These are phyloP conservation scores for Tuber melanosporum DNA, from an alignment of 495 filamentous ascomycete genomes.

Conservation along the genomic window DNA sequence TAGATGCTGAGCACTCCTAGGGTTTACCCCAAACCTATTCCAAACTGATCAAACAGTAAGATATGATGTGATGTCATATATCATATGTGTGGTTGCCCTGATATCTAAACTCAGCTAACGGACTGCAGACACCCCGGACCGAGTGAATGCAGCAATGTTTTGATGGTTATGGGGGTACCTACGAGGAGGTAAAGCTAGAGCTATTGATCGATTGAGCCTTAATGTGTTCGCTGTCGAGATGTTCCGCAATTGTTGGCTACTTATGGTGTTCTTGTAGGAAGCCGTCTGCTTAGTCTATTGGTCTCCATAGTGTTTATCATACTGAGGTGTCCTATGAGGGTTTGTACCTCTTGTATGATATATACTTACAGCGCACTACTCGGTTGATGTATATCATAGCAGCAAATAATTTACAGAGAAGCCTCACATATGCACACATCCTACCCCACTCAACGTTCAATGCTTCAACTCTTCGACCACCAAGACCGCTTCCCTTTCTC, in stretches of 20 bases:
- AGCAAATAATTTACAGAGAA: neutral
- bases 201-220: neutral
- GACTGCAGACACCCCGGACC: too few relatives aligned
- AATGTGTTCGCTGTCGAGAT: neutral
- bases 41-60: too few relatives aligned
- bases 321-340: neutral
- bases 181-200: too few relatives aligned
- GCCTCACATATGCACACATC: neutral
- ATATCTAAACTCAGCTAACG: too few relatives aligned
- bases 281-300: neutral
- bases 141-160: too few relatives aligned
- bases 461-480: slow-evolving; percentile 14
- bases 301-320: neutral
- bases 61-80: too few relatives aligned
- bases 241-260: neutral
- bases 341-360: neutral
- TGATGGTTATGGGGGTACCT: too few relatives aligned
- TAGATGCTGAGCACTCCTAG: too few relatives aligned
- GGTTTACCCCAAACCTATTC: too few relatives aligned
- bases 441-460: neutral
- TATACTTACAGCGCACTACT: neutral
- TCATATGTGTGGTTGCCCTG: too few relatives aligned
- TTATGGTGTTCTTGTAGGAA: neutral
- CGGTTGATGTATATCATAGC: neutral
- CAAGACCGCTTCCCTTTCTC: slow-evolving; percentile 18